Percentiles rank a stretch among this genome's conserved stretches.
These are phyloP conservation scores for Przewalskia tangutica DNA, from an alignment of 257 asterid genomes.

Conservation along the genomic window DNA sequence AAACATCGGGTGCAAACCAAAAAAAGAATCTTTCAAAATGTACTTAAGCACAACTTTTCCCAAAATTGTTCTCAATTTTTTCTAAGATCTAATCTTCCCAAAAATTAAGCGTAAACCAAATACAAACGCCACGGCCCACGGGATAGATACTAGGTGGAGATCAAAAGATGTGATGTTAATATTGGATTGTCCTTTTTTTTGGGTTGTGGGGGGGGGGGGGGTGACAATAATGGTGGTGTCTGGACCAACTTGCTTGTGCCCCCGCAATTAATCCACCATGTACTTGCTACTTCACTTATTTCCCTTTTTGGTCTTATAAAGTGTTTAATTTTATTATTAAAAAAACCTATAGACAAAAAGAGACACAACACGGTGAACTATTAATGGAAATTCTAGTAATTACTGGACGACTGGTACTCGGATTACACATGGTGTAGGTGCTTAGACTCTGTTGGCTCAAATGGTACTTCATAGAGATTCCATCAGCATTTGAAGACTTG, in stretches of 20 bases:
- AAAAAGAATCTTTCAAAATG: not conserved
- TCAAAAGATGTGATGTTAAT: not conserved
- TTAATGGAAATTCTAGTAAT: not conserved
- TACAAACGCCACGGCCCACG: not conserved
- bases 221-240: not conserved
- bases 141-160: not conserved
- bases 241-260: not conserved
- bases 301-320: too few relatives aligned
- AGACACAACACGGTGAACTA: not conserved
- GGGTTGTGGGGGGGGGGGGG: not conserved
- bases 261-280: not conserved
- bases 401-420: not conserved
- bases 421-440: not conserved
- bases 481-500: not conserved
- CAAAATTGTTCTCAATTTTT: not conserved
- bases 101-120: not conserved
- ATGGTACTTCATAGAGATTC: not conserved
- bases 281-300: not conserved
- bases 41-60: not conserved
- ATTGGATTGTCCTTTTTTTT: not conserved
- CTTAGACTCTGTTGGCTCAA: not conserved
- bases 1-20: not conserved
- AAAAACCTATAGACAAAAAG: not conserved
- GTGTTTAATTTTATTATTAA: not conserved
- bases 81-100: not conserved